Evolutionary conservation across 176 grass and related monocot genomes (phyloP), one percentile per base, ranked within the genome.

Genomic region (Phoenix dactylifera): DNA sequence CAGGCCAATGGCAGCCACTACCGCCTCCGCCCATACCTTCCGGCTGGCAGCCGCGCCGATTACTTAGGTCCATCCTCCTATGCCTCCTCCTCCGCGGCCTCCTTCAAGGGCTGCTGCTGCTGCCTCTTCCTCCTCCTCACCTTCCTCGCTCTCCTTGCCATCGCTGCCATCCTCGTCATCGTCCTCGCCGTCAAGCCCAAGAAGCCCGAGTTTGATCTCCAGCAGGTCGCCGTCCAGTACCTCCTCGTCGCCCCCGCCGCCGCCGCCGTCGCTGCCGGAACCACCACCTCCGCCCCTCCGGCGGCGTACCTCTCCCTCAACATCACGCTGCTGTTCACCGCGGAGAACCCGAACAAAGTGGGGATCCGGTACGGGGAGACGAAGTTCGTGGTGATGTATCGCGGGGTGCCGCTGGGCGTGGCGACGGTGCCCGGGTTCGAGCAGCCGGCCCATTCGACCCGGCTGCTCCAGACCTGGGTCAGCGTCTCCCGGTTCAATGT

Each of bases 51-150:
- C 1, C 35, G 35, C 35, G 9, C 35, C 35, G 9, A 44, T 12
- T 44, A 44, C 9, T 9, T 44, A 44, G 35, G 35, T 44, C 35
- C 35, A 12, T 12, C 9, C 35, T 44, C 35, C 35, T 1, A 7
- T n/a, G 20, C 16, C 6, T 55, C 50, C 12, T 16, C 15, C 52
- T 68, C 65, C 17, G 5, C 65, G 7, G 65, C 65, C 25, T 68
- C 65, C 65, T 20, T 68, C 65, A 68, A 68, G 17, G 65, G 65
- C 7, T 68, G 65, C 65, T 68, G 51, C 65, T 68, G 65, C 65
- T 68, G 65, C 65, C 25, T 68, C 17, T 55, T 68, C 51, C 65
- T 68, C 4, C 65, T 68, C 52, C 52, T 68, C 25, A 68, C 65
- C 52, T 68, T 68, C 52, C 26, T 68, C 52, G 65, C 65, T 7